phyloP scores from a whole-genome alignment of 2,329 filamentous ascomycete genomes.

The Emergomyces pasteurianus region DNA sequence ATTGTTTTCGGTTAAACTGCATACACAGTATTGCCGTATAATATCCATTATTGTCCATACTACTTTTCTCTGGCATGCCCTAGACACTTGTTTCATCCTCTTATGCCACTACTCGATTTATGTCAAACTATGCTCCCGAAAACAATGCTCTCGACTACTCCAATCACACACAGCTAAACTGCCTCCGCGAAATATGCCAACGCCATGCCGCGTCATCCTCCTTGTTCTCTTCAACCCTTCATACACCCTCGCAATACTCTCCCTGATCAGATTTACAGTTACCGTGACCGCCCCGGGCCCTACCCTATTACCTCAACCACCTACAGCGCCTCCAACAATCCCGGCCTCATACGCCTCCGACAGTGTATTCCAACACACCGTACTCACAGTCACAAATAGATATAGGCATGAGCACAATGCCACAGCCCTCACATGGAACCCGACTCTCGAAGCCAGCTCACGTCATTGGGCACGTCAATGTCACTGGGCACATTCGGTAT shows the following conservation, averaged over 20 bases:
- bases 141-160: neutral
- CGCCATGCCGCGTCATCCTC: neutral
- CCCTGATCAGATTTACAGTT: neutral
- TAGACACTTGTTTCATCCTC: neutral
- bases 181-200: neutral
- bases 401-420: conserved; percentile 55
- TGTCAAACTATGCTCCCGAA: neutral
- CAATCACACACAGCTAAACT: neutral
- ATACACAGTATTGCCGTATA: neutral
- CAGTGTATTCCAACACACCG: neutral
- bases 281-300: neutral
- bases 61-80: neutral
- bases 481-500: conserved; percentile 30
- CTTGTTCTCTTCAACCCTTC: neutral
- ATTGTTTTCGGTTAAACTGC: neutral
- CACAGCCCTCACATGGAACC: conserved; percentile 50
- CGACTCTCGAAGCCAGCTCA: conserved; percentile 47
- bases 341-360: neutral
- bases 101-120: neutral
- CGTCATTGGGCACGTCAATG: conserved; percentile 37
- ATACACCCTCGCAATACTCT: neutral
- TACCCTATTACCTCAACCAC: neutral
- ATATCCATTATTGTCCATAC: neutral
- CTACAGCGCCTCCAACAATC: neutral
- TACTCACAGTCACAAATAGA: conserved; percentile 43